Conservation (phyloP, 2,329 filamentous ascomycete genomes). For the Fusarium sp. region DNA sequence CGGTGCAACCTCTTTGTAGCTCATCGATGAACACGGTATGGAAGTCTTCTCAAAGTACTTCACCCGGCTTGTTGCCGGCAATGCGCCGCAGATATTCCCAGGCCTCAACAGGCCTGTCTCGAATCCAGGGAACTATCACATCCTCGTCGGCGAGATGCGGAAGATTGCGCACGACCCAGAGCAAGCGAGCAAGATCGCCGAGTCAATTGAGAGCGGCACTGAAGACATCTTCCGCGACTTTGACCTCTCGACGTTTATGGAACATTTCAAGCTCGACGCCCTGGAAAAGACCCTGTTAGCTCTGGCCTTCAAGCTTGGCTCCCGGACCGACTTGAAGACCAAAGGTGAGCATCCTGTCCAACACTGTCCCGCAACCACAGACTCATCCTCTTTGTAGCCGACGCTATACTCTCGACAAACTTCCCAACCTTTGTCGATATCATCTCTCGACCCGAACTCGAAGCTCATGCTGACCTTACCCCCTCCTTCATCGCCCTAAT, state of each 20-base stretch:
- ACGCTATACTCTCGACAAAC: constrained; percentile 88
- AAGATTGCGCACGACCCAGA: constrained; percentile 85
- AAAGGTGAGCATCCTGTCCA: constrained; percentile 74
- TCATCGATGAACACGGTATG: constrained; percentile 98
- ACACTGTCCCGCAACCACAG: constrained; percentile 50
- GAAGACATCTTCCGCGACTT: constrained; percentile 97
- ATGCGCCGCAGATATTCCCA: constrained; percentile 92
- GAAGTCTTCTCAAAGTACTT: constrained; percentile 98
- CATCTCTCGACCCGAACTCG: constrained; percentile 73
- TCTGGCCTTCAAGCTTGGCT: constrained; percentile 87
- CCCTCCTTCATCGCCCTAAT: constrained; percentile 81
- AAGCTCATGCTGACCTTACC: constrained; percentile 74
- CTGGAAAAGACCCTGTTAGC: constrained; percentile 89
- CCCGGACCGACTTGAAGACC: constrained; percentile 82
- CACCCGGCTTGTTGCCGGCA: constrained; percentile 88
- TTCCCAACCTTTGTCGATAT: constrained; percentile 82
- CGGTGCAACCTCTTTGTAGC: constrained; percentile 59
- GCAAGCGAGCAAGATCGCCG: constrained; percentile 90
- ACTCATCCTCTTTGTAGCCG: constrained; percentile 70
- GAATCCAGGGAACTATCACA: constrained; percentile 83
- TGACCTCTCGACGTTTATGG: constrained; percentile 93
- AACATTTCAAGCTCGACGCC: constrained; percentile 94
- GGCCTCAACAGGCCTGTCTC: constrained; percentile 78
- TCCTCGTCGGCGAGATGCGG: constrained; percentile 85
- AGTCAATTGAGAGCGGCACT: constrained; percentile 89